Conservation (phyloP, 306 rosid species). For the Corylus americana region DNA sequence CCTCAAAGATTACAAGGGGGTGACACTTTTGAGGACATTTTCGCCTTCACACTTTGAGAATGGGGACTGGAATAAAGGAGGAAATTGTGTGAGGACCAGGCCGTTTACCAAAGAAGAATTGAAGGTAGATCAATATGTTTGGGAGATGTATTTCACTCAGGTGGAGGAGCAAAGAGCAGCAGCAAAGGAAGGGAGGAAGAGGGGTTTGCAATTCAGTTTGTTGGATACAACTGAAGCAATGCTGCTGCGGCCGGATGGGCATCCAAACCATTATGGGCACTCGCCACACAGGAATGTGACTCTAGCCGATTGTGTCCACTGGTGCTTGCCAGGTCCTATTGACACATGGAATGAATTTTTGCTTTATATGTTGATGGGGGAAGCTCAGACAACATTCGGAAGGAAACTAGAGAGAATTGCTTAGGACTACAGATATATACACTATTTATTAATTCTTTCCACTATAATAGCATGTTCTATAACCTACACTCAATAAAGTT, state of each 20-base stretch:
- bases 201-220: conserved; percentile 53
- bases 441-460: not conserved
- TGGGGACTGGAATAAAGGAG: conserved; percentile 88
- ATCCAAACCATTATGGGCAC: conserved; percentile 67
- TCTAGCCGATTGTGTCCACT: conserved; percentile 75
- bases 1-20: conserved; percentile 55
- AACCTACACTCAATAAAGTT: not conserved
- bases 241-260: conserved; percentile 90
- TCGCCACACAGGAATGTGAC: conserved; percentile 45
- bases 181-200: conserved; percentile 38
- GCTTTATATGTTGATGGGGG: conserved; percentile 49
- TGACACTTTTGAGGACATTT: conserved; percentile 78
- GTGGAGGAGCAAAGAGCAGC: conserved; percentile 62
- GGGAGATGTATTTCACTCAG: conserved; percentile 50
- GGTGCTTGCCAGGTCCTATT: conserved; percentile 89
- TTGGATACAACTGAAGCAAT: conserved; percentile 68
- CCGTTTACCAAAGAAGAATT: conserved; percentile 59
- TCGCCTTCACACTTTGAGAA: conserved; percentile 89
- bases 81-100: conserved; percentile 65
- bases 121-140: conserved; percentile 30
- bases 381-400: conserved; percentile 17
- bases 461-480: not conserved
- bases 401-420: conserved; percentile 1
- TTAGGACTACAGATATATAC: not conserved
- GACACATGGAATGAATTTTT: conserved; percentile 92